These are phyloP conservation scores for Themeda triandra DNA, from an alignment of 176 grass and related monocot genomes.

Conservation along the genomic window DNA sequence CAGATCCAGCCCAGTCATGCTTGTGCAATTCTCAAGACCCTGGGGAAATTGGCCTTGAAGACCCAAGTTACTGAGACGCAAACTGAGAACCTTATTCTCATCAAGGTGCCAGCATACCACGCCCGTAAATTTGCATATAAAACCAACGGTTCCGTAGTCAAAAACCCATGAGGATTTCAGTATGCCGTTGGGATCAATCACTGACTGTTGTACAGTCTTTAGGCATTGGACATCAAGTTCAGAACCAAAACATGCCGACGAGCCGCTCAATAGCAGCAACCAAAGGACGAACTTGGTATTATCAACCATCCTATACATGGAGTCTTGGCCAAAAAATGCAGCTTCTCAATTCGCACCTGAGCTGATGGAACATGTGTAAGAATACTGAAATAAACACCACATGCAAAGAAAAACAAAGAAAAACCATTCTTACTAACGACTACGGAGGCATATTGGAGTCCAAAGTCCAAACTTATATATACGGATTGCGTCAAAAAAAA, in stretches of 20 bases:
- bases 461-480: too few relatives aligned
- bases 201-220: neutral
- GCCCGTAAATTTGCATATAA: constrained; percentile 38
- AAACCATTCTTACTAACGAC: too few relatives aligned
- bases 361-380: too few relatives aligned
- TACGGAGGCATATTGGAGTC: too few relatives aligned
- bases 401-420: too few relatives aligned
- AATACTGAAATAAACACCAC: too few relatives aligned
- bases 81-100: constrained; percentile 28
- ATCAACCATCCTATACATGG: neutral
- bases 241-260: constrained; percentile 8
- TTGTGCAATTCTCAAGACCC: constrained; percentile 37
- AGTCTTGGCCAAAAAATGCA: too few relatives aligned
- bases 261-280: neutral
- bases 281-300: neutral
- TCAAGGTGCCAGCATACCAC: constrained; percentile 43
- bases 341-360: too few relatives aligned
- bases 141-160: neutral
- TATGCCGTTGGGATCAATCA: constrained; percentile 24
- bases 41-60: constrained; percentile 39
- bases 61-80: constrained; percentile 41
- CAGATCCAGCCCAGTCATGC: constrained; percentile 1
- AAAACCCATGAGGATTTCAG: constrained; percentile 39
- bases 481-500: too few relatives aligned
- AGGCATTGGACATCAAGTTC: constrained; percentile 40